Percentiles rank a stretch among this genome's conserved stretches.
Conservation (phyloP, 1,139 yeast species). For the Pichia norvegensis region DNA sequence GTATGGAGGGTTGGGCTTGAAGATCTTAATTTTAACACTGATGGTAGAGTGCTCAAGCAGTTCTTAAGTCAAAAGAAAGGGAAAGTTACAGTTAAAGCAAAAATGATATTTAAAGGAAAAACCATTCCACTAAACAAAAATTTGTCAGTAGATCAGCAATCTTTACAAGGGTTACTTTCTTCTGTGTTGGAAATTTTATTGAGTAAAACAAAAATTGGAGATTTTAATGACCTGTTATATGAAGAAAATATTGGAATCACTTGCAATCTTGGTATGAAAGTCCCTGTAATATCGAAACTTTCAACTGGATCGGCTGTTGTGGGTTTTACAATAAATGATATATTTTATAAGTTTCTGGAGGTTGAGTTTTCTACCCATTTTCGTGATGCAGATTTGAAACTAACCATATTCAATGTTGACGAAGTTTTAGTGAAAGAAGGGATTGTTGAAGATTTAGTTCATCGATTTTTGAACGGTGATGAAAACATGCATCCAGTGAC, state of each 20-base stretch:
- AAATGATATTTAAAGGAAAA: neutral
- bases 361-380: neutral
- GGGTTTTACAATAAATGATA: conserved; percentile 1
- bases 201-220: neutral
- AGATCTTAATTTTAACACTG: neutral
- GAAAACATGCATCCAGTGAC: neutral
- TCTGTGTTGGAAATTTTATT: neutral
- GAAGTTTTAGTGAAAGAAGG: conserved; percentile 1
- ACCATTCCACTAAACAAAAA: neutral
- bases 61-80: neutral
- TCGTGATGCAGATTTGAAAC: neutral
- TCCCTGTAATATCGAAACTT: neutral
- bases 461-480: conserved; percentile 7
- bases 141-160: neutral
- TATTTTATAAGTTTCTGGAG: neutral
- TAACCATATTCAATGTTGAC: conserved; percentile 4
- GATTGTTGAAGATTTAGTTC: conserved; percentile 2
- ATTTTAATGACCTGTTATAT: too few species aligned
- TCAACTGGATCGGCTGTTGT: neutral
- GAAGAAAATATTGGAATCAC: neutral
- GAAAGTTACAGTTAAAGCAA: neutral
- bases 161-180: neutral
- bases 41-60: neutral
- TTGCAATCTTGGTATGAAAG: neutral
- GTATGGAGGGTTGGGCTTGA: conserved; percentile 1